phyloP scores from a whole-genome alignment of 2,329 filamentous ascomycete genomes.

The Colletotrichum tropicicola region DNA sequence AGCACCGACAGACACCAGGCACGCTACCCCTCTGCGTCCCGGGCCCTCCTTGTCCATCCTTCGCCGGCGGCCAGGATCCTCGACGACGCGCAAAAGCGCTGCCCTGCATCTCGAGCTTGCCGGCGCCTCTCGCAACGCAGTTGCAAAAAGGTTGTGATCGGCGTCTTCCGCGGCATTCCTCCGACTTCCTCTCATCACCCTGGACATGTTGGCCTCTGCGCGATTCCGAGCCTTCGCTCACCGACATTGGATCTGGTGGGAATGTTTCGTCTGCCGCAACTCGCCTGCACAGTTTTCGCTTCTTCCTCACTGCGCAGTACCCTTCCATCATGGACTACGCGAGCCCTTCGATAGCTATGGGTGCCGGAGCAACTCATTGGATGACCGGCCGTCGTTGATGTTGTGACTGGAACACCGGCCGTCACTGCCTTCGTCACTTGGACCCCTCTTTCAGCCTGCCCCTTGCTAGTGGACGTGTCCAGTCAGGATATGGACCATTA shows the following conservation, averaged over 20 bases:
- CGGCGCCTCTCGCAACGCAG: background rate
- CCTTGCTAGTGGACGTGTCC: background rate
- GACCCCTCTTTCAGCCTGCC: background rate
- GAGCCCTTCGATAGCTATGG: background rate
- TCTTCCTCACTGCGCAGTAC: too few relatives aligned
- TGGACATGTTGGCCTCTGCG: background rate
- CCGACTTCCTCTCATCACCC: background rate
- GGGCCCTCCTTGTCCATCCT: background rate
- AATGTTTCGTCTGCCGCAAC: too few relatives aligned
- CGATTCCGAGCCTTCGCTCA: background rate
- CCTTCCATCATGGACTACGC: too few relatives aligned
- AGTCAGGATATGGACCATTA: background rate
- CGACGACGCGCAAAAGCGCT: background rate
- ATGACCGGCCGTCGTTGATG: background rate
- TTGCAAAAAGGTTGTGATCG: slow-evolving; percentile 11
- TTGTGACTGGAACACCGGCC: background rate
- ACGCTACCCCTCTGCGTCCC: slow-evolving; percentile 5
- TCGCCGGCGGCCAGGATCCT: background rate
- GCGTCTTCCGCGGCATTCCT: background rate
- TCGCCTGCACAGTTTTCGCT: too few relatives aligned
- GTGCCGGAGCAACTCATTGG: background rate
- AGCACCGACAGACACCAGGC: background rate
- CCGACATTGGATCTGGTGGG: too few relatives aligned
- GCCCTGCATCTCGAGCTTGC: slow-evolving; percentile 7
- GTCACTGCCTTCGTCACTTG: background rate